Conservation (phyloP, 306 rosid genomes). For the Alnus rubra region DNA sequence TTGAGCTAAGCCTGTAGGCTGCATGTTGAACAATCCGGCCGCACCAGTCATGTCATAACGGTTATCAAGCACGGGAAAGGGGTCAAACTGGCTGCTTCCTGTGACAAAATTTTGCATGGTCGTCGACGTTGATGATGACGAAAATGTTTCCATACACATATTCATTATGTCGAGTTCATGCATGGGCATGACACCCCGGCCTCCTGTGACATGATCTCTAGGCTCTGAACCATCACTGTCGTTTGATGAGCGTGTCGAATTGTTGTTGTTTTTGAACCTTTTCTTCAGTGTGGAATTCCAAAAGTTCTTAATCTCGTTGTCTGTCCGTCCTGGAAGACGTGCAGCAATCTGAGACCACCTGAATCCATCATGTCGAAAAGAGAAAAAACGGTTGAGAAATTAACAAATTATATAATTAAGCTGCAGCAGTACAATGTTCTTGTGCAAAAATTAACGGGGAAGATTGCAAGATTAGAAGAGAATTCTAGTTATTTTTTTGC, state of each 20-base stretch:
- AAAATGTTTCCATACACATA: constrained; percentile 72
- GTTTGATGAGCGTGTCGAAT: constrained; percentile 51
- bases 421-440: too few species aligned
- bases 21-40: constrained; percentile 38
- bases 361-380: background rate
- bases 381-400: background rate
- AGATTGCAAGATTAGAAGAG: too few species aligned
- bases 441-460: too few species aligned
- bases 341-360: constrained; percentile 99
- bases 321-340: constrained; percentile 93
- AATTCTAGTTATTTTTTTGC: too few species aligned
- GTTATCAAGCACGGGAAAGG: constrained; percentile 44
- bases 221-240: constrained; percentile 49
- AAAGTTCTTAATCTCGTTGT: constrained; percentile 92
- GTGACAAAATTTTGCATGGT: constrained; percentile 40
- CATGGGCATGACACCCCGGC: constrained; percentile 36
- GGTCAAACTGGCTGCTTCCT: constrained; percentile 40
- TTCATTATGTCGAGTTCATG: constrained; percentile 47
- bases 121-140: constrained; percentile 56
- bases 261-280: constrained; percentile 46
- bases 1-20: constrained; percentile 40
- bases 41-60: constrained; percentile 42
- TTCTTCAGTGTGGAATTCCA: constrained; percentile 91
- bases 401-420: background rate
- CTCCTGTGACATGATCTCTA: constrained; percentile 33